Base-by-base conservation (phyloP, 805 yeast species). In the Saccharomycopsis sp. region DNA sequence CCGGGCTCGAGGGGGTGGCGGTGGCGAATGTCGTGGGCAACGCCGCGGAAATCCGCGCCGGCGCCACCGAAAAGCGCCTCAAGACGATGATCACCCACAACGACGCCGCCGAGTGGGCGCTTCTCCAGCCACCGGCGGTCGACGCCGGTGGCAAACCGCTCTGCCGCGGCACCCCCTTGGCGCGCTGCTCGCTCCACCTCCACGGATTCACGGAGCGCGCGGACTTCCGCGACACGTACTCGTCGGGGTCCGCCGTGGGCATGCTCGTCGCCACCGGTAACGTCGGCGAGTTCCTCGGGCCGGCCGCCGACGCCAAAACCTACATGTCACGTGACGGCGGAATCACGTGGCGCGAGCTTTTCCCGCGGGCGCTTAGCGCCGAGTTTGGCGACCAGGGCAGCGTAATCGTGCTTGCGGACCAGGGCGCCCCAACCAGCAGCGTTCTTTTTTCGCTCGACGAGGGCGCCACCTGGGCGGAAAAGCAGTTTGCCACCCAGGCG, bases 301-400 rank as follows among this genome's bases (percentile, higher is more conserved):
- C 80, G 7, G 62, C 69, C 47, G 75, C 77, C 2, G 80, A 83
- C 52, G 79, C 85, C 12, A 14, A 86, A 1, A 89, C 97, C 0
- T 94, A 80, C 67, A 71, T 94, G 61, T 83, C 96, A 2, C 75
- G 79, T n/a, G 98, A 94, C 71, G 99, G 94, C 1, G 99, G 99
- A 58, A 73, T 83, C 15, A 79, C 91, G 2, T 94, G 98, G 98
- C 80, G 71, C 54, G 96, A 89, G 70, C 74, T 92, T 29, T 77
- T 72, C 59, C 82, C 85, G 60, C 94, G 95, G 2, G 78, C 82
- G 0, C 80, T 81, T 64, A 86, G 87, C 81, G 94, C 98, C 98
- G 98, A 91, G 71, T 94, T 77, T 70, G 98, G 98, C 62, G 99
- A 94, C 70, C 88, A 89, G 63, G 99, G 99, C 16, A 84, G 96